These are phyloP conservation scores for Zygosaccharomyces rouxii DNA, from an alignment of 805 yeast genomes.

Conservation along the genomic window DNA sequence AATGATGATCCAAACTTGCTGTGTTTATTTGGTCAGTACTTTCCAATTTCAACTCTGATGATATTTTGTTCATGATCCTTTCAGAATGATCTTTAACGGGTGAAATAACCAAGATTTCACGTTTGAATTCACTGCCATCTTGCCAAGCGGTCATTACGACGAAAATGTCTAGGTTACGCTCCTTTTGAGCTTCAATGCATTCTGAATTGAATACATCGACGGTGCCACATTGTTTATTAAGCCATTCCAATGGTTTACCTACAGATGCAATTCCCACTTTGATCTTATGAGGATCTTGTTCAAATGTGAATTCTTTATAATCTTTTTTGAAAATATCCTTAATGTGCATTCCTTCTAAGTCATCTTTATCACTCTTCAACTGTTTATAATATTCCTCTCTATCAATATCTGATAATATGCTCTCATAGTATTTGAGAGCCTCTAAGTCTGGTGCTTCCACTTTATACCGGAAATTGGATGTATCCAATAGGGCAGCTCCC, in stretches of 20 bases:
- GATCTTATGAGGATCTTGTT: conserved; percentile 22
- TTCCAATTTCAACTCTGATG: conserved; percentile 14
- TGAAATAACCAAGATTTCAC: conserved; percentile 42
- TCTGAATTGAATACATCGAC: conserved; percentile 19
- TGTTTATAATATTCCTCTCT: conserved; percentile 28
- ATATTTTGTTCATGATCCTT: conserved; percentile 17
- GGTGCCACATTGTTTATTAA: conserved; percentile 37
- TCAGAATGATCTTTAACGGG: conserved; percentile 16
- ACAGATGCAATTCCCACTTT: conserved; percentile 73
- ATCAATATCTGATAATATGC: conserved; percentile 20
- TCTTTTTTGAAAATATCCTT: conserved; percentile 73
- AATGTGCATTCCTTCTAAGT: conserved; percentile 56
- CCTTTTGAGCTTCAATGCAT: conserved; percentile 24
- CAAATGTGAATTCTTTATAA: conserved; percentile 63
- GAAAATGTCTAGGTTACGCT: conserved; percentile 38
- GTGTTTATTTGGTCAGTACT: neutral
- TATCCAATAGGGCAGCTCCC: conserved; percentile 74
- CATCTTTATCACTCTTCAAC: conserved; percentile 50
- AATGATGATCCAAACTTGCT: neutral
- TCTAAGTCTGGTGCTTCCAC: conserved; percentile 56
- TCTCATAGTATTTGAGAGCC: conserved; percentile 41
- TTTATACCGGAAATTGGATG: conserved; percentile 59
- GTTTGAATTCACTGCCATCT: conserved; percentile 34
- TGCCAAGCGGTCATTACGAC: conserved; percentile 48
- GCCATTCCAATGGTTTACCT: conserved; percentile 58